Conservation (phyloP, 768 basidiomycete genomes). For the Xerocomellus chrysenteron region DNA sequence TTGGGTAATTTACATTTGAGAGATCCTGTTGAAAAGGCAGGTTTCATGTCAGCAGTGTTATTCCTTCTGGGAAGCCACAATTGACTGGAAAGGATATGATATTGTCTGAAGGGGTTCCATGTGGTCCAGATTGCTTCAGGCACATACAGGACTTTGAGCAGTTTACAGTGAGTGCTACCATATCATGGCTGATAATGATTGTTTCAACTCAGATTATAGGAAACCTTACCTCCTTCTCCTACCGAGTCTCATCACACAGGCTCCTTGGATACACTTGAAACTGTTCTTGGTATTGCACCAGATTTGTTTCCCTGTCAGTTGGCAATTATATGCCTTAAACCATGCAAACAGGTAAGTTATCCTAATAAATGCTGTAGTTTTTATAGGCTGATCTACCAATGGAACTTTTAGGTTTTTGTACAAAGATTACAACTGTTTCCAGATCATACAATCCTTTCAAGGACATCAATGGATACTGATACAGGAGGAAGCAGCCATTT, state of each 20-base stretch:
- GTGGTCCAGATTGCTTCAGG: conserved; percentile 33
- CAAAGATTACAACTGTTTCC: conserved; percentile 20
- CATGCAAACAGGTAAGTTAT: conserved; percentile 44
- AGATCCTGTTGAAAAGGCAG: background rate
- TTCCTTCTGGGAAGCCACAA: conserved; percentile 24
- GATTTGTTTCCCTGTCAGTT: conserved; percentile 51
- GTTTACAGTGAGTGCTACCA: conserved; percentile 17
- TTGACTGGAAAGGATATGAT: conserved; percentile 24
- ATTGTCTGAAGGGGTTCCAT: conserved; percentile 29
- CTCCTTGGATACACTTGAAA: conserved; percentile 27
- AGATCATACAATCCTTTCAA: conserved; percentile 14
- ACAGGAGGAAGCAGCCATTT: background rate
- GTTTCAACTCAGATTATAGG: conserved; percentile 8
- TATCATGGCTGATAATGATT: accelerated
- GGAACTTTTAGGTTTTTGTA: conserved; percentile 15
- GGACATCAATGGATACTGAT: background rate
- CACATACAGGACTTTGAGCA: conserved; percentile 24
- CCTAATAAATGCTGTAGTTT: background rate
- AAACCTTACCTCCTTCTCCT: conserved; percentile 22
- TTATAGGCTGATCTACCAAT: background rate
- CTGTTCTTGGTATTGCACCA: conserved; percentile 43
- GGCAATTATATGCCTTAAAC: conserved; percentile 45
- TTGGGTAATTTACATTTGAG: background rate
- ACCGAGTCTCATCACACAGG: background rate
- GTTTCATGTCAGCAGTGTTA: conserved; percentile 1